phyloP scores from a whole-genome alignment of 1,284 basidiomycete genomes.

The Papiliotrema laurentii region DNA sequence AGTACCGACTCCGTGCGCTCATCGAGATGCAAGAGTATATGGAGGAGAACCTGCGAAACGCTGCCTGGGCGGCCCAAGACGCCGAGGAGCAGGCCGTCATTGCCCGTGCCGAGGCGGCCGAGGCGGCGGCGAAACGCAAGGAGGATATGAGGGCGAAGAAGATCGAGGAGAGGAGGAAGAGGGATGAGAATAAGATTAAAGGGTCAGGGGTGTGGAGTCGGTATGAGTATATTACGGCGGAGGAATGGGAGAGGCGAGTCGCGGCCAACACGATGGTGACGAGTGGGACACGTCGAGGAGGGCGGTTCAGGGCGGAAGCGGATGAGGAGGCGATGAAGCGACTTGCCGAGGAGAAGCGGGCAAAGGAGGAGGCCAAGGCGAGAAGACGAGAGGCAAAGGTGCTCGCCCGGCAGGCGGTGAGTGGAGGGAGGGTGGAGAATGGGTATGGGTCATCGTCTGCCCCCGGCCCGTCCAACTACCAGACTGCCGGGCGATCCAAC shows the following conservation, averaged over 20 bases:
- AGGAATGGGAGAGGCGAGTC: conserved; percentile 22
- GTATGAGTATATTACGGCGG: conserved; percentile 31
- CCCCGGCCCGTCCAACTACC: too few species aligned
- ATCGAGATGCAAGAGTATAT: conserved; percentile 24
- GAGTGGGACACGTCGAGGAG: conserved; percentile 35
- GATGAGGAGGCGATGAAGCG: conserved; percentile 17
- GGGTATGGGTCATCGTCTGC: too few species aligned
- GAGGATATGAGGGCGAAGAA: conserved; percentile 14
- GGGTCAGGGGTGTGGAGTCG: conserved; percentile 36
- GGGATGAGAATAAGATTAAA: conserved; percentile 29
- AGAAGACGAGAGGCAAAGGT: conserved; percentile 1
- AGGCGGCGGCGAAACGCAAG: conserved; percentile 4
- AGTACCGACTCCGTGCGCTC: conserved; percentile 13
- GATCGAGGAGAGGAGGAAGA: conserved; percentile 23
- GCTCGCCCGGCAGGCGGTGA: not conserved
- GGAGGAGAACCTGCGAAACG: conserved; percentile 20
- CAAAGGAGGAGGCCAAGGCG: conserved; percentile 4
- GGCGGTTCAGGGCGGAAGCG: conserved; percentile 13
- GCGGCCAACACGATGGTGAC: conserved; percentile 22
- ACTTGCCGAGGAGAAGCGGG: conserved; percentile 9
- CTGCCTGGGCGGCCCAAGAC: conserved; percentile 24
- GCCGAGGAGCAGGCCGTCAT: conserved; percentile 9
- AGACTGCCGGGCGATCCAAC: too few species aligned
- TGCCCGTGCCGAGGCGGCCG: conserved; percentile 10
- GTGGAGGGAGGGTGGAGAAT: not conserved